Evolutionary conservation across 1,284 basidiomycete genomes (phyloP).

Genomic region (Lignosus rhinocerotis): DNA sequence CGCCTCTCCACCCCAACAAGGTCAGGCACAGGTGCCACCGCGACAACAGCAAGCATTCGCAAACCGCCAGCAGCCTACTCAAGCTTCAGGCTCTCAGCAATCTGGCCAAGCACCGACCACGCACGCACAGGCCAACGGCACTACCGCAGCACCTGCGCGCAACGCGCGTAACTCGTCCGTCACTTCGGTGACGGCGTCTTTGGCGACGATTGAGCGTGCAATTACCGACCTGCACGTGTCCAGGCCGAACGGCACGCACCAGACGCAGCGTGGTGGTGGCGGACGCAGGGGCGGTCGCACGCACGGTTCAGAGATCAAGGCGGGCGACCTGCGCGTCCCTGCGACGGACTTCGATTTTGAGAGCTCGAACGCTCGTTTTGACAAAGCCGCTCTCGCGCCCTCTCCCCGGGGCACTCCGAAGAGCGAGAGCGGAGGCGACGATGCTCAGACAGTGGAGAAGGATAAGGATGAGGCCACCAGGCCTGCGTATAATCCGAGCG

Average conservation of each 20-base stretch:
- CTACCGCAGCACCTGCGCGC: constrained; percentile 22
- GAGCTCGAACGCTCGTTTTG: constrained; percentile 72
- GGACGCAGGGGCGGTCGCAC: constrained; percentile 42
- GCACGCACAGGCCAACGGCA: constrained; percentile 21
- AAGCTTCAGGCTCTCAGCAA: constrained; percentile 27
- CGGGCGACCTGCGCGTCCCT: constrained; percentile 47
- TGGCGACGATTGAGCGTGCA: constrained; percentile 78
- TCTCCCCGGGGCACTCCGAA: constrained; percentile 27
- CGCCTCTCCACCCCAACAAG: constrained; percentile 22
- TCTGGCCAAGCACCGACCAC: constrained; percentile 20
- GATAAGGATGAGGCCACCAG: constrained; percentile 30
- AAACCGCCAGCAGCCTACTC: constrained; percentile 28
- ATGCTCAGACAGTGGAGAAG: constrained; percentile 21
- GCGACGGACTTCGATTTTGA: constrained; percentile 77
- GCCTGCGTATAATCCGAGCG: constrained; percentile 68
- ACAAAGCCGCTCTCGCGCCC: constrained; percentile 58
- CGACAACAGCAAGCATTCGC: constrained; percentile 32
- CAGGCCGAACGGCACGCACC: constrained; percentile 30
- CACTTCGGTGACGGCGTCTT: constrained; percentile 69
- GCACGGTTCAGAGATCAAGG: constrained; percentile 40
- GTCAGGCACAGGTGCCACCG: constrained; percentile 23
- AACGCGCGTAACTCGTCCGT: constrained; percentile 46
- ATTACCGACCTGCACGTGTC: constrained; percentile 71
- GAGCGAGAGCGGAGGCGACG: constrained; percentile 30
- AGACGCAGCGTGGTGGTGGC: constrained; percentile 35